These are phyloP conservation scores for Poronia punctata DNA, from an alignment of 495 filamentous ascomycete genomes.

Conservation along the genomic window DNA sequence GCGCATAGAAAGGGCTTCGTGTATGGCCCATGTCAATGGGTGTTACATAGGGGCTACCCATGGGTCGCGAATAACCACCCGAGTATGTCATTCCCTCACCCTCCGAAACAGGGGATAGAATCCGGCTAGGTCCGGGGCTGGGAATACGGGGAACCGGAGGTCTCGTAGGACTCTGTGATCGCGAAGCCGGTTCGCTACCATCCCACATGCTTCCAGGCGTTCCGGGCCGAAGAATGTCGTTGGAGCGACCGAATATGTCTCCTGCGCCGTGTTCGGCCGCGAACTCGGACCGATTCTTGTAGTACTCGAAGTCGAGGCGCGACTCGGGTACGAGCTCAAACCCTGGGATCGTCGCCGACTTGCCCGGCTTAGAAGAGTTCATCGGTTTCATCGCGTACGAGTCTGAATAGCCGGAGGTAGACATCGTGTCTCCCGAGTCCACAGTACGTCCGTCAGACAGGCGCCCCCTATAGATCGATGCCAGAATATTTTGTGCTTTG, in stretches of 20 bases:
- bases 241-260: constrained; percentile 59
- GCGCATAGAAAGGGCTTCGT: constrained; percentile 33
- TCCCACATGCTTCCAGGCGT: constrained; percentile 52
- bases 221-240: constrained; percentile 60
- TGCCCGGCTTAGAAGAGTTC: constrained; percentile 68
- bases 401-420: constrained; percentile 61
- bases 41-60: constrained; percentile 14
- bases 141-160: constrained; percentile 17
- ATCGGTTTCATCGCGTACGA: constrained; percentile 70
- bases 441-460: constrained; percentile 48
- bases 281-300: constrained; percentile 84
- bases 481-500: constrained; percentile 74
- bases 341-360: constrained; percentile 45
- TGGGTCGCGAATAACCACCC: constrained; percentile 18
- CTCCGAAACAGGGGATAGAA: constrained; percentile 17
- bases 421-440: constrained; percentile 51
- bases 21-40: constrained; percentile 7
- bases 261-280: constrained; percentile 77
- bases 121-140: constrained; percentile 13
- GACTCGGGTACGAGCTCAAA: constrained; percentile 89
- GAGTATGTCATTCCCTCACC: constrained; percentile 23
- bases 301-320: constrained; percentile 89
- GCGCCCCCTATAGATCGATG: constrained; percentile 72
- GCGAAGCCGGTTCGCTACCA: constrained; percentile 30
- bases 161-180: constrained; percentile 34